These are phyloP conservation scores for Pichia sp. DNA, from an alignment of 1,139 yeast genomes.

Conservation along the genomic window DNA sequence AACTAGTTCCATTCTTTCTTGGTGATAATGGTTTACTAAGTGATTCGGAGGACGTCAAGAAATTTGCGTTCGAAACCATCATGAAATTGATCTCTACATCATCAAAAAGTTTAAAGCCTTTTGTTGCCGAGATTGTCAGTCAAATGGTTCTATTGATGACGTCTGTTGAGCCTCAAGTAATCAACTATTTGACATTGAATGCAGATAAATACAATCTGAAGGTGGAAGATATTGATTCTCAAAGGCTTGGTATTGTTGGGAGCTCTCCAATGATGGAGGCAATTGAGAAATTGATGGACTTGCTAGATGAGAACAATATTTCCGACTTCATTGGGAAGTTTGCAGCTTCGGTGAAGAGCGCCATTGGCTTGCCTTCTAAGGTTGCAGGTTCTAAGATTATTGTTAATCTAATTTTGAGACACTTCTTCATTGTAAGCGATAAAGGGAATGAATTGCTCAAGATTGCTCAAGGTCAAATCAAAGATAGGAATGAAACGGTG, in stretches of 20 bases:
- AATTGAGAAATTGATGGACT: conserved; percentile 60
- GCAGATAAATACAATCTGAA: conserved; percentile 82
- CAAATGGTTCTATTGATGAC: conserved; percentile 72
- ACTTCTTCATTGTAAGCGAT: conserved; percentile 47
- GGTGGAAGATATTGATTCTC: conserved; percentile 66
- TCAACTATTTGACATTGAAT: conserved; percentile 78
- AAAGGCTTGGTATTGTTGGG: conserved; percentile 66
- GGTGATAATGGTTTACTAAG: conserved; percentile 76
- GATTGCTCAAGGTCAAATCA: conserved; percentile 51
- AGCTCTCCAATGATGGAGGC: conserved; percentile 89
- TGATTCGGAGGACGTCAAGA: conserved; percentile 79
- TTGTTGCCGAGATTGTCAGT: conserved; percentile 60
- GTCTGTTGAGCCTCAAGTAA: conserved; percentile 83
- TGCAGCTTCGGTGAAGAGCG: conserved; percentile 45
- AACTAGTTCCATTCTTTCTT: conserved; percentile 69
- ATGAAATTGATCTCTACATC: conserved; percentile 63
- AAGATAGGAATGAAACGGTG: conserved; percentile 67
- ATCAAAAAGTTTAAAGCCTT: conserved; percentile 51
- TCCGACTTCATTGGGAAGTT: conserved; percentile 46
- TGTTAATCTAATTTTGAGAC: conserved; percentile 54
- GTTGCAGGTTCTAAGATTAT: conserved; percentile 79
- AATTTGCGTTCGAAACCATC: conserved; percentile 68
- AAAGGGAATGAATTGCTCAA: conserved; percentile 58
- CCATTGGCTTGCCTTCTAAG: conserved; percentile 89
- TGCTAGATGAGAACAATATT: conserved; percentile 46